These are phyloP conservation scores for apple (Malus domestica) DNA, from an alignment of 306 rosid species.

Conservation along the genomic window ASM211411v1 NC_041801.1:4977001-4977500, in stretches of 20 bases:
- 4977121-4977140: not conserved
- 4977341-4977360: not conserved
- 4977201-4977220: not conserved
- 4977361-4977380: not conserved
- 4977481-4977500: not conserved
- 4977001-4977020: not conserved
- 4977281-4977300: not conserved
- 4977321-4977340: not conserved
- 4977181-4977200: not conserved
- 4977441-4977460: not conserved
- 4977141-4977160: not conserved
- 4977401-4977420: not conserved
- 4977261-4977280: not conserved
- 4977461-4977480: not conserved
- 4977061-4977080: not conserved
- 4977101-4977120: not conserved
- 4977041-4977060: not conserved
- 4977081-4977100: not conserved
- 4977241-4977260: not conserved
- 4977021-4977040: not conserved
- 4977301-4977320: not conserved
- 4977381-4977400: not conserved
- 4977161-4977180: not conserved
- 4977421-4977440: not conserved
- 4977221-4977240: not conserved